A percentile compares a stretch with the other conserved stretches of the same genome.
Evolutionary conservation across 106 monocot genomes (phyloP).

Genomic region (Acorus gramineus): DNA sequence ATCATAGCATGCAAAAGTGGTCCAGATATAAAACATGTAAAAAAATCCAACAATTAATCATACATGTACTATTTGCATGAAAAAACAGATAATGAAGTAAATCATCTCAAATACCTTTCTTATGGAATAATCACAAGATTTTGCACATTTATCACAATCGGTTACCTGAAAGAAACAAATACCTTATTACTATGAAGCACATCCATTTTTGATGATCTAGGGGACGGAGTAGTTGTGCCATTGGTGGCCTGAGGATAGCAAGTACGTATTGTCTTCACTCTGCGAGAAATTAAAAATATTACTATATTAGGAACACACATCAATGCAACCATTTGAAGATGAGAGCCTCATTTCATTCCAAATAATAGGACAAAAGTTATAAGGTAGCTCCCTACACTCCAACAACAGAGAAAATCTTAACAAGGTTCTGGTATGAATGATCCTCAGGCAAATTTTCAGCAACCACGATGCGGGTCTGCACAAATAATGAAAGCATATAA

Average conservation of each 20-base stretch:
- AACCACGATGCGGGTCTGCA: constrained; percentile 84
- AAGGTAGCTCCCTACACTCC: constrained; percentile 48
- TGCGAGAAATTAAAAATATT: constrained; percentile 22
- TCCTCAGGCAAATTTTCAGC: constrained; percentile 98
- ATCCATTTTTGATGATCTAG: constrained; percentile 79
- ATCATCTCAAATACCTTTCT: too few relatives aligned
- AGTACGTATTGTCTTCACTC: constrained; percentile 94
- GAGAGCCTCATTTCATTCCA: neutral
- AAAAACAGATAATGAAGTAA: too few relatives aligned
- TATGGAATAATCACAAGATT: too few relatives aligned
- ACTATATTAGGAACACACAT: neutral
- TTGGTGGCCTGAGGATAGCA: constrained; percentile 92
- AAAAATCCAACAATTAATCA: too few relatives aligned
- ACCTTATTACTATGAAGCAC: constrained; percentile 88
- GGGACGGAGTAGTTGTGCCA: constrained; percentile 47
- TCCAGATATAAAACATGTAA: too few relatives aligned
- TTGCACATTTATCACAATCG: too few relatives aligned
- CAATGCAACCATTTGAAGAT: neutral
- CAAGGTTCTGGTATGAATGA: constrained; percentile 90
- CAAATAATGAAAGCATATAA: neutral
- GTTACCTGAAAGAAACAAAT: constrained; percentile 1
- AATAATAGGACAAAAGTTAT: neutral
- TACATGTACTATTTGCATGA: too few relatives aligned
- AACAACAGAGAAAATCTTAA: constrained; percentile 83
- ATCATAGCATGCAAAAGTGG: too few relatives aligned